Base-by-base conservation (phyloP, 345 rosid genomes). In the Bruguiera gymnorhiza region DNA sequence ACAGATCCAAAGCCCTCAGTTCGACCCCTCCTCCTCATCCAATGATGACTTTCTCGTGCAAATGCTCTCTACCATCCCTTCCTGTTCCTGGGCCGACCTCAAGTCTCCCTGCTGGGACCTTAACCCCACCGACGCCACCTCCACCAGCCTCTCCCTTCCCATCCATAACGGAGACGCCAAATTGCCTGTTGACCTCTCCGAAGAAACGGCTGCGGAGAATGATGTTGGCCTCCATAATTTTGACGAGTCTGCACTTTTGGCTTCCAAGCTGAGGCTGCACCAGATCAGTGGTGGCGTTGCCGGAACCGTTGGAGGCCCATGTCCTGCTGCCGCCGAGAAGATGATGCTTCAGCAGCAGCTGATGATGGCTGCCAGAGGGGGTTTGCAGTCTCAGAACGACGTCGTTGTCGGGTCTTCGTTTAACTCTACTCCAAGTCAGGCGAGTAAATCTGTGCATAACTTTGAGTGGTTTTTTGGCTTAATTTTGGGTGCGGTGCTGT, bases 1-100 rank as follows among this genome's bases (percentile, higher is more conserved):
- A 27, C 67, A 79, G 83, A 82, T 82, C 78, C 85, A 79, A 29
- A 72, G 65, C 74, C 64, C 83, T 27, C 67, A 67, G 65, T 82
- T 75, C 66, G 86, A 82, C 72, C 83, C 84, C 36, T 20, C 81
- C 3, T 76, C 79, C 11, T 83, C 81, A 1, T 73, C 81, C 18
- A 61, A 76, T 31, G 96, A 91, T 68, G 93, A 85, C 63, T 91
- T 93, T 74, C 86, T 91, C 20, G 96, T 86, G 60, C 95, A 91
- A 71, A 88, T 94, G 90, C 87, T 91, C 60, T 88, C 97, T 16
- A 62, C 86, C 56, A 78, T 87, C 30, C 89, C 96, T 66, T 79
- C 93, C 39, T 79, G 75, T 57, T 70, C 95, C 1, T 85, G 88
- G 86, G 24, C 83, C 34, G 88, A 83, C 75, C 74, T 70, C 24